Evolutionary conservation across 1,284 basidiomycete genomes (phyloP).

Genomic region (Ganoderma meredithae): DNA sequence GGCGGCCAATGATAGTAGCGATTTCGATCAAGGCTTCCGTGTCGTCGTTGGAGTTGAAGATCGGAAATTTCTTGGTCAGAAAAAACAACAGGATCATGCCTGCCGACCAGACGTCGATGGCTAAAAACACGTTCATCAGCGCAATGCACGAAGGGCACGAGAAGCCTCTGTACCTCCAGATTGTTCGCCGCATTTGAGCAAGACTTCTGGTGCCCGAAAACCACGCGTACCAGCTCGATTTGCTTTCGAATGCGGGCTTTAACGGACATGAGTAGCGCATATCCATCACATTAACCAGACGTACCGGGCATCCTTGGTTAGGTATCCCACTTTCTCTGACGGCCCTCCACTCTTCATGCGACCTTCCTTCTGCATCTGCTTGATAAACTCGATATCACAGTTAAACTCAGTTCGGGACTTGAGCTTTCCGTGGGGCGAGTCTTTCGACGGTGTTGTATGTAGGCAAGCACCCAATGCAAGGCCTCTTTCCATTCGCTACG

Average conservation of each 20-base stretch:
- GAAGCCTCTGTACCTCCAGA: slow-evolving; percentile 73
- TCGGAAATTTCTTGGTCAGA: slow-evolving; percentile 90
- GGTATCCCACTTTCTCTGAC: slow-evolving; percentile 78
- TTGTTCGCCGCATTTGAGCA: slow-evolving; percentile 95
- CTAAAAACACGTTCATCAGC: slow-evolving; percentile 50
- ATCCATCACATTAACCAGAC: slow-evolving; percentile 4
- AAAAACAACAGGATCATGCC: slow-evolving; percentile 95
- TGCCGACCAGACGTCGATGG: slow-evolving; percentile 96
- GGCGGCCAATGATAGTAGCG: slow-evolving; percentile 85
- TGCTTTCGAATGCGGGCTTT: slow-evolving; percentile 87
- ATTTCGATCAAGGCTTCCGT: slow-evolving; percentile 97
- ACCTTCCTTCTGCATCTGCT: slow-evolving; percentile 66
- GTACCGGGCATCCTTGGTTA: slow-evolving; percentile 71
- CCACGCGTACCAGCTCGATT: slow-evolving; percentile 97
- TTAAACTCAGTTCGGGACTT: slow-evolving; percentile 50
- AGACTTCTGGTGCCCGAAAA: slow-evolving; percentile 96
- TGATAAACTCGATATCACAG: slow-evolving; percentile 53
- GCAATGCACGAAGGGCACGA: not conserved
- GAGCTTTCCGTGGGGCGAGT: slow-evolving; percentile 73
- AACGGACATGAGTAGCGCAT: not conserved
- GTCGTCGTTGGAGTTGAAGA: slow-evolving; percentile 96
- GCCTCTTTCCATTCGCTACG: slow-evolving; percentile 64
- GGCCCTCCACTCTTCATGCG: slow-evolving; percentile 59
- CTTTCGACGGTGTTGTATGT: slow-evolving; percentile 69
- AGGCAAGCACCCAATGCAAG: slow-evolving; percentile 67